Evolutionary conservation across 176 grass and related monocot species (phyloP).

Genomic region (Tillandsia fasciculata): DNA sequence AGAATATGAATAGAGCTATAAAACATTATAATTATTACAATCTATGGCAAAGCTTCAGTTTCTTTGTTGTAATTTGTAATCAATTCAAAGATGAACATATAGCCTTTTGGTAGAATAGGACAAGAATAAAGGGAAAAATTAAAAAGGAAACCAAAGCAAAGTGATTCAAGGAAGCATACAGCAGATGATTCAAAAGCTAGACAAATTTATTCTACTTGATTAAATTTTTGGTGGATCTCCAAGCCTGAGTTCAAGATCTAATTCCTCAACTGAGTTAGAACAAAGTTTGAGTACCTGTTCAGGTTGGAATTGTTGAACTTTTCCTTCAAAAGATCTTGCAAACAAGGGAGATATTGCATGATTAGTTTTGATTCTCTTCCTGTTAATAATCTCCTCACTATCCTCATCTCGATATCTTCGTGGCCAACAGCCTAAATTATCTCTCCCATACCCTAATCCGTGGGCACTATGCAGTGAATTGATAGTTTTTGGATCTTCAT

Average conservation of each 20-base stretch:
- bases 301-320: background rate
- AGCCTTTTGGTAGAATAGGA: no score
- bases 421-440: background rate
- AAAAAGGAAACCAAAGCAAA: no score
- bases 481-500: background rate
- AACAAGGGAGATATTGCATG: background rate
- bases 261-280: background rate
- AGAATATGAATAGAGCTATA: no score
- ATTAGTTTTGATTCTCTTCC: constrained; percentile 5
- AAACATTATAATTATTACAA: no score
- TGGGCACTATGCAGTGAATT: no score
- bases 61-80: no score
- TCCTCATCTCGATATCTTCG: background rate
- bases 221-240: constrained; percentile 6
- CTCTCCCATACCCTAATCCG: background rate
- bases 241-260: constrained; percentile 23
- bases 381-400: background rate
- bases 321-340: background rate
- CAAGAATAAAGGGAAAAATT: no score
- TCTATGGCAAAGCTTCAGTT: no score
- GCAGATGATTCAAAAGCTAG: no score
- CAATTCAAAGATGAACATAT: no score
- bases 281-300: background rate
- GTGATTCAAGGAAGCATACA: no score
- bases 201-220: background rate